Base-by-base conservation (phyloP, 805 yeast genomes). In the Pichia occidentalis region DNA sequence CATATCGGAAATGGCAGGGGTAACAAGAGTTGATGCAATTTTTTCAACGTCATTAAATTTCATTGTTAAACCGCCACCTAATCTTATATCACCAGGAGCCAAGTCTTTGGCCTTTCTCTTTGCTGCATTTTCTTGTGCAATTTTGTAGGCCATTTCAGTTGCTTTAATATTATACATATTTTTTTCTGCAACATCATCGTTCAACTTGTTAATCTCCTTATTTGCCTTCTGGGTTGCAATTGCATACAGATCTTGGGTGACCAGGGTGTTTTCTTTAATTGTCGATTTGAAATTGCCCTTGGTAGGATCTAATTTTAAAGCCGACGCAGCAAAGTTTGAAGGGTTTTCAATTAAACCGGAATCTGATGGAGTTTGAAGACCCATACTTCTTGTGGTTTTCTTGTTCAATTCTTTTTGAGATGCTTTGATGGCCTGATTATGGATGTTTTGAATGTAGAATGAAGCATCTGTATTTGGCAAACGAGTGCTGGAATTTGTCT, bases 51-150 rank as follows among this genome's bases (percentile, higher is more conserved):
- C 96, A 16, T 67, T 71, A 43, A 72, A 81, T 27, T 83, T 68
- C 71, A 90, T 75, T 52, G 71, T 74, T 41, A 85, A 68, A 2
- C 97, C 97, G 45, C 95, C 95, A 43, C 98, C 98, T 45, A 90
- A 63, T 53, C 85, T 70, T 50, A 86, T 66, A 57, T 79, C 73
- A 34, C 56, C 50, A 32, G 54, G 73, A 46, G 78, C 76, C 44
- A 68, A 66, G 34, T 53, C 49, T 10, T 34, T 43, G 7, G 43
- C 48, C 35, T 71, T 53, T 52, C 90, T 71, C 54, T 74, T 77
- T 34, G 72, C 74, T 32, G 72, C 66, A 51, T 77, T 76, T 45
- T 73, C 71, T 55, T 82, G 83, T 2, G 96, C 96, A 45, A 83
- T 63, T 22, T 79, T 77, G 37, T 81, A 69, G 2, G 96, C 97